phyloP scores from a whole-genome alignment of 148 eudicot genomes.

The Rhododendron simsii region DNA sequence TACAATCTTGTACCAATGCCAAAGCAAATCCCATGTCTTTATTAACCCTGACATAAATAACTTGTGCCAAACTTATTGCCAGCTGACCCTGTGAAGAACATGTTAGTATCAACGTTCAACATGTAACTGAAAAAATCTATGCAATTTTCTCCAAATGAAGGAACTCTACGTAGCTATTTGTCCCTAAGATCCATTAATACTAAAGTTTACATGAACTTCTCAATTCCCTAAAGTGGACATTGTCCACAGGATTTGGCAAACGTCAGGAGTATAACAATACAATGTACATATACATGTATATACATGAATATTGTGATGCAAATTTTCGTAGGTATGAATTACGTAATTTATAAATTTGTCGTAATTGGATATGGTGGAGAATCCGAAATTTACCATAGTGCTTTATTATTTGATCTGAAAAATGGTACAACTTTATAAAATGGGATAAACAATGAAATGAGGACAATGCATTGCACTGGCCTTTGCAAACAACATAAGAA shows the following conservation, averaged over 20 bases:
- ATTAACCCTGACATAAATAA: constrained; percentile 62
- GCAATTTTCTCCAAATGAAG: not conserved
- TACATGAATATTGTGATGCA: too few relatives aligned
- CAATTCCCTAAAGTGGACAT: not conserved
- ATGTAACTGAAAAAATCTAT: not conserved
- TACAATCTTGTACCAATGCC: constrained; percentile 72
- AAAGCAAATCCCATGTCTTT: constrained; percentile 52
- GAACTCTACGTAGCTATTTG: not conserved
- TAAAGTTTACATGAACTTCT: not conserved
- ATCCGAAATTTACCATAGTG: too few relatives aligned
- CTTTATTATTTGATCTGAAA: not conserved
- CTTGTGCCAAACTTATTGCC: constrained; percentile 74
- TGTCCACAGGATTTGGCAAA: not conserved
- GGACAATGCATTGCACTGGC: not conserved
- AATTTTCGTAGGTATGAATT: too few relatives aligned
- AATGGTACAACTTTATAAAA: not conserved
- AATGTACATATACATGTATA: too few relatives aligned
- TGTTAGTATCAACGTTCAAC: constrained; percentile 1
- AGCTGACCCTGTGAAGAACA: constrained; percentile 60
- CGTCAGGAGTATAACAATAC: too few relatives aligned
- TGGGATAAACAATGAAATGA: not conserved
- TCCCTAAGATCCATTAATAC: not conserved
- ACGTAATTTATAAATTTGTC: too few relatives aligned
- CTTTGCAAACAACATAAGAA: not conserved
- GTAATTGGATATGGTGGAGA: too few relatives aligned